Base-by-base conservation (phyloP, 2,329 filamentous ascomycete genomes). In the Diaporthe ampelina region DNA sequence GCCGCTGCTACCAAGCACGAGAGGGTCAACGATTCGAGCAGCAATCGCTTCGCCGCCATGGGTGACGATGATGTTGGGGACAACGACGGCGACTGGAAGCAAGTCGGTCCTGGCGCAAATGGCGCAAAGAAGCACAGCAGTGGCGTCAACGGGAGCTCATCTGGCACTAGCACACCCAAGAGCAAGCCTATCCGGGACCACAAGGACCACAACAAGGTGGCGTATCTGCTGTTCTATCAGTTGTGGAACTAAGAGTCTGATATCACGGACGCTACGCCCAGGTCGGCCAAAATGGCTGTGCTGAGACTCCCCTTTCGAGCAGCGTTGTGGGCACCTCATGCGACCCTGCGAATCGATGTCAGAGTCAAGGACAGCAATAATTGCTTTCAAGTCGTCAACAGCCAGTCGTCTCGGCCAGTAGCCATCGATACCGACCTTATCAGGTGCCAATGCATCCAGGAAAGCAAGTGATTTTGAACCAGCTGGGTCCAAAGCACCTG, bases 221-320 rank as follows among this genome's bases (percentile, higher is more conserved):
- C 97, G 5, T 99, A 99, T 84, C 91, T 99, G 78, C 86, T 99
- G 81, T 97, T 99, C 85, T 99, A 99, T 83, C 93, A 98, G 86
- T 40, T 72, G 40, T 69, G 71, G 56, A 73, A 72, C 37, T 76
- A 76, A 57, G 48, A 26, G 29, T 40, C 32, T 37, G 40, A 37
- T 48, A 24, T 35, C 48, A 67, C 29, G 24, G 43, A 40, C 32
- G 57, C 24, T 35, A 54, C 48, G 63, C 32, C 63, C n/a, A 54
- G 17, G 15, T 15, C 13, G 9, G n/a, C 8, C 32, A 19, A 32
- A 26, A 68, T 10, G 17, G 15, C 15, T 37, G 63, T 19, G 63
- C 48, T 54, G 48, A 40, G 63, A 21, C 32, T 21, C 32, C 24
- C 32, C 3, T 21, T 26, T 24, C 32, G 32, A 40, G 63, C 48